A percentile compares a stretch with the other conserved stretches of the same genome.
These are phyloP conservation scores for Abrus precatorius DNA, from an alignment of 306 rosid genomes.

Conservation along the genomic window DNA sequence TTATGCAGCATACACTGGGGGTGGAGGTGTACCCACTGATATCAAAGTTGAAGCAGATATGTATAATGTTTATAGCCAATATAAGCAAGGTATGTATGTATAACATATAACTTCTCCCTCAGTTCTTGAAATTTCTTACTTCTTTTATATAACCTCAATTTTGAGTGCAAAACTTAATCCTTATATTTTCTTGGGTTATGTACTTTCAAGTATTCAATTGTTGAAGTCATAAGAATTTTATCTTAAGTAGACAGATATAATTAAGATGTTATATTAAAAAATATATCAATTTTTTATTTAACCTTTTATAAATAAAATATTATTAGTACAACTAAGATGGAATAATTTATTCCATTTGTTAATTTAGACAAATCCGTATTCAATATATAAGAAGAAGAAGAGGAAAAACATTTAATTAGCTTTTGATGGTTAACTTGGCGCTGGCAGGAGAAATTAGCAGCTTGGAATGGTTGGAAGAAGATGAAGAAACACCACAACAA, in stretches of 20 bases:
- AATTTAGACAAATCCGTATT: neutral
- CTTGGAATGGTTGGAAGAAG: neutral
- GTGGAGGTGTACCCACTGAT: slow-evolving; percentile 41
- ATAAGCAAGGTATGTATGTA: slow-evolving; percentile 26
- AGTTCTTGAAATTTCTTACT: neutral
- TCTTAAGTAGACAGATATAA: too few species aligned
- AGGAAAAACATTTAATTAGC: neutral
- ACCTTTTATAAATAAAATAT: too few species aligned
- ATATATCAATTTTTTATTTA: too few species aligned
- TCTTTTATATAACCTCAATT: neutral
- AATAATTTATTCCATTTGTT: too few species aligned
- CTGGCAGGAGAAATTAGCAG: neutral
- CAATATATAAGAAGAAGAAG: too few species aligned
- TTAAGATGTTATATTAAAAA: too few species aligned
- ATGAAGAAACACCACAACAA: neutral
- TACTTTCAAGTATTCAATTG: neutral
- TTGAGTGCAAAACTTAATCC: neutral
- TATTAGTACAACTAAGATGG: too few species aligned
- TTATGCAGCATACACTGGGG: slow-evolving; percentile 39
- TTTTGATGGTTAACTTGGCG: neutral
- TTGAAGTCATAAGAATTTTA: too few species aligned
- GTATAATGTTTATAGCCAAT: neutral
- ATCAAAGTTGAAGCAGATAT: slow-evolving; percentile 5
- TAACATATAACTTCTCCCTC: neutral
- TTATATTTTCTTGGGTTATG: neutral